A percentile compares a stretch with the other conserved stretches of the same genome.
Evolutionary conservation across 805 yeast species (phyloP).

Genomic region (Saturnispora silvae): DNA sequence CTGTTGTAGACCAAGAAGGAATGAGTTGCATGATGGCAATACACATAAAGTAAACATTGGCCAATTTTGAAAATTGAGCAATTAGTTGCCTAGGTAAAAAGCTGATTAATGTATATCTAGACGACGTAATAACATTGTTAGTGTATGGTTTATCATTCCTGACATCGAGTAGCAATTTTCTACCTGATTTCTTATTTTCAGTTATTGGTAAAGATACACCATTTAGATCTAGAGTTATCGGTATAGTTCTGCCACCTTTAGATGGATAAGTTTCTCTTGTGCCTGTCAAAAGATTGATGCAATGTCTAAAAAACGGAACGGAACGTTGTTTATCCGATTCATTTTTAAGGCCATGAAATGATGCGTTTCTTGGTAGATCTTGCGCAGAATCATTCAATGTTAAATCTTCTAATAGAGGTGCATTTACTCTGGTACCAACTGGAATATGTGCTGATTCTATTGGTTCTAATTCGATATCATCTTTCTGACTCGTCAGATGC

Average conservation of each 20-base stretch:
- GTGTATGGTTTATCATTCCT: constrained; percentile 49
- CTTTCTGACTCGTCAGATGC: constrained; percentile 4
- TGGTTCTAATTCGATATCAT: constrained; percentile 26
- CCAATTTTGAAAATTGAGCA: constrained; percentile 88
- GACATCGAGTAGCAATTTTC: constrained; percentile 50
- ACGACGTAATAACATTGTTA: constrained; percentile 68
- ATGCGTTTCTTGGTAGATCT: no score
- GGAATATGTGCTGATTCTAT: constrained; percentile 25
- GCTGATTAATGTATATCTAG: constrained; percentile 70
- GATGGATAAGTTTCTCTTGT: constrained; percentile 40
- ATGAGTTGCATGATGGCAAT: constrained; percentile 92
- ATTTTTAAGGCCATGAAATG: no score
- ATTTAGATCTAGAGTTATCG: constrained; percentile 40
- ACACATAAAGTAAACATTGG: constrained; percentile 80
- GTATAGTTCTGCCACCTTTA: constrained; percentile 65
- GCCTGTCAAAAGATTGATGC: constrained; percentile 29
- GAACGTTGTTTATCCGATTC: no score
- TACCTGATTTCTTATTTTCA: constrained; percentile 19
- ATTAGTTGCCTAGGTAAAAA: constrained; percentile 81
- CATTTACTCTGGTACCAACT: no score
- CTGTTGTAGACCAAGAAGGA: constrained; percentile 96
- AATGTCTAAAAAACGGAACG: neutral
- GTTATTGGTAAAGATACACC: constrained; percentile 22
- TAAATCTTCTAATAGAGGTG: no score
- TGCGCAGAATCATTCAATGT: no score